Percentiles rank a stretch among this genome's conserved stretches.
Evolutionary conservation across 441 rosid genomes (phyloP).

Genomic region (Capsella rubella): DNA sequence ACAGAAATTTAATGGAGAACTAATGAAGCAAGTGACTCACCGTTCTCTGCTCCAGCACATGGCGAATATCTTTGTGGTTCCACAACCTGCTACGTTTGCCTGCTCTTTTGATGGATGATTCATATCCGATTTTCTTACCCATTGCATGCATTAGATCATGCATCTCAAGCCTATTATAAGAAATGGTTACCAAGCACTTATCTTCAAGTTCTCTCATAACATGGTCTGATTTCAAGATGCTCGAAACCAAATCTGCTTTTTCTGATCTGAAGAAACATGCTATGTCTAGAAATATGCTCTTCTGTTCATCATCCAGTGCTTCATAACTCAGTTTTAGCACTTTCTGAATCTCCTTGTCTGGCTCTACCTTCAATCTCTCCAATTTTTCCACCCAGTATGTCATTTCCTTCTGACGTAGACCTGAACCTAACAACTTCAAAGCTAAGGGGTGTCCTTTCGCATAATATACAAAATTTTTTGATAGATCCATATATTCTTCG

Average conservation of each 20-base stretch:
- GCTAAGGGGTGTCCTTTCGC: constrained; percentile 48
- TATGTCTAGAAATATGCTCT: constrained; percentile 48
- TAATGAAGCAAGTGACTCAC: background rate
- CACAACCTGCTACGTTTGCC: constrained; percentile 32
- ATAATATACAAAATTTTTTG: constrained; percentile 32
- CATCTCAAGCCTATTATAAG: constrained; percentile 30
- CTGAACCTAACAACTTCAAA: constrained; percentile 38
- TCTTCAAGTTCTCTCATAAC: constrained; percentile 24
- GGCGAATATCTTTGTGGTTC: constrained; percentile 32
- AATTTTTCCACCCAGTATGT: constrained; percentile 35
- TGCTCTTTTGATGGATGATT: constrained; percentile 27
- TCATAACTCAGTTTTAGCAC: constrained; percentile 43
- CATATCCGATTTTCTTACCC: constrained; percentile 34
- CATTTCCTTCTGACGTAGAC: background rate
- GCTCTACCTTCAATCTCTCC: constrained; percentile 8
- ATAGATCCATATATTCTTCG: constrained; percentile 12
- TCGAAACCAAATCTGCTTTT: constrained; percentile 14
- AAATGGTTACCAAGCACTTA: constrained; percentile 37
- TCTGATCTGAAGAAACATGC: constrained; percentile 46
- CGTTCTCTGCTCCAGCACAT: constrained; percentile 21
- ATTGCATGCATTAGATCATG: constrained; percentile 34
- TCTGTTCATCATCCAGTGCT: constrained; percentile 37
- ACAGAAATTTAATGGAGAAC: background rate
- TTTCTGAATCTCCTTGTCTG: constrained; percentile 35
- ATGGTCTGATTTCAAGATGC: constrained; percentile 32